Conservation (phyloP, 768 basidiomycete species). For the Amanita muscaria region DNA sequence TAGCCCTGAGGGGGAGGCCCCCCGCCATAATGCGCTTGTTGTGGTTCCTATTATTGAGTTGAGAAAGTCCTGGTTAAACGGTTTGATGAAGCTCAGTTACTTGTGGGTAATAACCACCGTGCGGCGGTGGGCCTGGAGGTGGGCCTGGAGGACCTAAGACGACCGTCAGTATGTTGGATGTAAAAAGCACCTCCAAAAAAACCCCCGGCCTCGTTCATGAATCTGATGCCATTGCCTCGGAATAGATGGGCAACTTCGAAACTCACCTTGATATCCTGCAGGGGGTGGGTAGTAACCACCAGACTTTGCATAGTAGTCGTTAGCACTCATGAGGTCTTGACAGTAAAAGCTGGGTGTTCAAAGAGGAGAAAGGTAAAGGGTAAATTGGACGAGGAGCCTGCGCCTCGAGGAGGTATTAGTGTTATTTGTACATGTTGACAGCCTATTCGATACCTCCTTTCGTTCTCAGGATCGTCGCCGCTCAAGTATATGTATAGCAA, state of each 20-base stretch:
- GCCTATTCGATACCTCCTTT: background rate
- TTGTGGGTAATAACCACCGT: slow-evolving; percentile 60
- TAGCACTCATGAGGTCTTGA: slow-evolving; percentile 48
- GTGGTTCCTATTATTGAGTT: slow-evolving; percentile 45
- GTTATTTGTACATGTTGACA: slow-evolving; percentile 26
- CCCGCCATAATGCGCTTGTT: slow-evolving; percentile 52
- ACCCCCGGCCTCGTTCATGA: background rate
- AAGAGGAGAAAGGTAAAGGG: slow-evolving; percentile 11
- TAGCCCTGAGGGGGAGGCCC: slow-evolving; percentile 26
- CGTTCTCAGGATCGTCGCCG: too few relatives aligned
- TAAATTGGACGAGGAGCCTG: slow-evolving; percentile 9
- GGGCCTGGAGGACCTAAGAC: slow-evolving; percentile 34
- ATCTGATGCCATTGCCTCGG: too few relatives aligned
- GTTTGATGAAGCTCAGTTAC: slow-evolving; percentile 14
- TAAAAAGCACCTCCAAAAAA: background rate
- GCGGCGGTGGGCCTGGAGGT: slow-evolving; percentile 44
- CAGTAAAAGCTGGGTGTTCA: background rate
- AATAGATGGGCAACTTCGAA: too few relatives aligned
- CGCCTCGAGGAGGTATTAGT: too few relatives aligned
- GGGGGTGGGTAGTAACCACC: slow-evolving; percentile 32
- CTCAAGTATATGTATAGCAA: too few relatives aligned
- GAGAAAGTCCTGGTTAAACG: background rate
- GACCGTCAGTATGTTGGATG: slow-evolving; percentile 3
- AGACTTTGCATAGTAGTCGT: slow-evolving; percentile 61
- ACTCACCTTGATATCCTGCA: slow-evolving; percentile 14